Base-by-base conservation (phyloP, 2,329 filamentous ascomycete genomes). In the Furcasterigmium sp. region DNA sequence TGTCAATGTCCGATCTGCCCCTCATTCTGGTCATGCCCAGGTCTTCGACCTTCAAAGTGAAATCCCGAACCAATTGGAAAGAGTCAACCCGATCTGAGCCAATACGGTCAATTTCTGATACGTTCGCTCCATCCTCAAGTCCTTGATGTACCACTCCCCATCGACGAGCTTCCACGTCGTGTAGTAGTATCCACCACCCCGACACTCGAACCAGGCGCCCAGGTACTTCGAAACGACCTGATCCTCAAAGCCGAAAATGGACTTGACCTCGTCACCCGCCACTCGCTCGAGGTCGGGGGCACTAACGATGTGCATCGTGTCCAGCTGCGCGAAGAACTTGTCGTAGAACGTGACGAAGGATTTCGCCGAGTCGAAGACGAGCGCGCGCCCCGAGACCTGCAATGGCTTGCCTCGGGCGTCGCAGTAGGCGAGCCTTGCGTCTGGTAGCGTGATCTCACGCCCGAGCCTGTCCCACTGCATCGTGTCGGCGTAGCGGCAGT, bases 401-500 rank as follows among this genome's bases (percentile, higher is more conserved):
- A 51, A 23, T 0, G 45, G 46, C 32, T 46, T 30, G 8, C 48
- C 50, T n/a, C 46, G 30, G 3, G 19, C 41, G 29, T 42, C 47
- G 19, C 32, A 42, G 45, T 46, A 59, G n/a, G 38, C 47, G 41
- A 51, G 56, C 5, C 17, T 39, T 23, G 39, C 49, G 30, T 54
- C 45, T 7, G 55, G 53, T 11, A 56, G 52, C 9, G 49, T 49
- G 14, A 59, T 44, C 14, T 53, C 53, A 4, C 37, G 36, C 20
- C 45, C 53, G 26, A 52, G 55, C 13, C 47, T 48, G 26, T 56
- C 46, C 50, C 51, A 55, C 25, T 56, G 50, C 29, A 52, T 56
- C 2, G 51, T 54, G 45, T 60, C 56, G 38, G 53, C 51, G 41
- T 54, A 56, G 38, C 52, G 50, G 21, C 42, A 50, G 38, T 59